A percentile compares a stretch with the other conserved stretches of the same genome.
phyloP scores from a whole-genome alignment of 225 moss, liverwort and hornwort genomes.

The Neckera pumila region DNA sequence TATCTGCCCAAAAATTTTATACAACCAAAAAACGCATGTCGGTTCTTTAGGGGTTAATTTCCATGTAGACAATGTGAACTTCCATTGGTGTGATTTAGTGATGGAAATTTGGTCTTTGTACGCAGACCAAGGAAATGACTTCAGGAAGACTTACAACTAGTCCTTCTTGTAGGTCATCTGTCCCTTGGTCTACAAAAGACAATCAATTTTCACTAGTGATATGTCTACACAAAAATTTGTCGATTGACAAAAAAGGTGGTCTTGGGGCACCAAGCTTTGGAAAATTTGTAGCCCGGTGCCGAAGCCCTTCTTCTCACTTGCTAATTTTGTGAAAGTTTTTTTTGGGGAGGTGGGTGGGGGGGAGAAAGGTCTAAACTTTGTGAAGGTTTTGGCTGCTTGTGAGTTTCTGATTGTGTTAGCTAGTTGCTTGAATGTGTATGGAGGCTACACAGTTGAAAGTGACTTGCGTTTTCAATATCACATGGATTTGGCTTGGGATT shows the following conservation, averaged over 20 bases:
- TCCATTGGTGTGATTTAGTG: no score
- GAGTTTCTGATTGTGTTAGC: background rate
- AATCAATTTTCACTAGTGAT: no score
- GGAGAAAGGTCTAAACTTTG: no score
- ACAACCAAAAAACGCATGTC: no score
- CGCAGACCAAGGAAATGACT: background rate
- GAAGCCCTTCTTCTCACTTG: no score
- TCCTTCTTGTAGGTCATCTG: background rate
- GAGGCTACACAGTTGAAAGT: background rate
- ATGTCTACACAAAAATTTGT: rapidly evolving
- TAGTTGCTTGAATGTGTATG: background rate
- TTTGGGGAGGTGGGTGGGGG: no score
- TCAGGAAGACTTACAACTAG: background rate
- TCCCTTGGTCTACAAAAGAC: no score
- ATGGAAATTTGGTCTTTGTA: background rate
- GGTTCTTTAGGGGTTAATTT: no score
- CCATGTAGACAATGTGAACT: background rate
- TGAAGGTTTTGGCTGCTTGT: background rate
- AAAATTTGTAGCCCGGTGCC: no score
- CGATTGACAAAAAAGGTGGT: background rate
- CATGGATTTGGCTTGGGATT: background rate
- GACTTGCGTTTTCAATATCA: background rate
- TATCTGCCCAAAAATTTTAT: no score
- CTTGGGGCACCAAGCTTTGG: background rate
- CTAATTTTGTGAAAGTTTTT: no score